Conservation (phyloP, 192 early-diverging fungal genomes). For the Gamsiella multidivaricata region DNA sequence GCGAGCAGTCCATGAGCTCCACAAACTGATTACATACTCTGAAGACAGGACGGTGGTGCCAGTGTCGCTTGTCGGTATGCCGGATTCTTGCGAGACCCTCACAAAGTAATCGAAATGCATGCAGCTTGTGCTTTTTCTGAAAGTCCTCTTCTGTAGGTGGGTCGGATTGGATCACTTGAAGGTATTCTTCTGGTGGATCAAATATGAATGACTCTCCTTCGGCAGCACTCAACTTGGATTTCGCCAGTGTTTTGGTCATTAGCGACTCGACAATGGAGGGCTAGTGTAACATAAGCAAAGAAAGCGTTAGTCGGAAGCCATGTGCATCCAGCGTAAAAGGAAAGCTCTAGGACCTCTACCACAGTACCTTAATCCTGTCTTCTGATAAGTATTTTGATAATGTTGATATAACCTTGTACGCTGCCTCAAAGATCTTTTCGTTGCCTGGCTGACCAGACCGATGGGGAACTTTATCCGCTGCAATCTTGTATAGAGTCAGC, state of each 20-base stretch:
- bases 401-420: slow-evolving; percentile 66
- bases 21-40: slow-evolving; percentile 57
- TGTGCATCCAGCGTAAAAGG: not conserved
- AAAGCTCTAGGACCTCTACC: not conserved
- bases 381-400: slow-evolving; percentile 64
- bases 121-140: slow-evolving; percentile 26
- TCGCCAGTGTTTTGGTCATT: slow-evolving; percentile 18
- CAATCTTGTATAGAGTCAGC: slow-evolving; percentile 51
- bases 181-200: slow-evolving; percentile 34
- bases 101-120: slow-evolving; percentile 57
- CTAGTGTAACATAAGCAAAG: slow-evolving; percentile 1
- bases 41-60: slow-evolving; percentile 77
- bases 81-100: slow-evolving; percentile 64
- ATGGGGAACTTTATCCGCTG: slow-evolving; percentile 43
- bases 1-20: no score
- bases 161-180: slow-evolving; percentile 5
- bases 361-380: slow-evolving; percentile 61
- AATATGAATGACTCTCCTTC: slow-evolving; percentile 47
- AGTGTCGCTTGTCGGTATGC: slow-evolving; percentile 70
- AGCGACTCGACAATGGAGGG: slow-evolving; percentile 17
- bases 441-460: slow-evolving; percentile 56
- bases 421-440: slow-evolving; percentile 72
- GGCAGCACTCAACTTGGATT: slow-evolving; percentile 27
- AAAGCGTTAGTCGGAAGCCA: no score
- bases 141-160: slow-evolving; percentile 12